Percentiles rank a stretch among this genome's conserved stretches.
phyloP scores from a whole-genome alignment of 1,139 yeast genomes.

The Kodamaea ohmeri region DNA sequence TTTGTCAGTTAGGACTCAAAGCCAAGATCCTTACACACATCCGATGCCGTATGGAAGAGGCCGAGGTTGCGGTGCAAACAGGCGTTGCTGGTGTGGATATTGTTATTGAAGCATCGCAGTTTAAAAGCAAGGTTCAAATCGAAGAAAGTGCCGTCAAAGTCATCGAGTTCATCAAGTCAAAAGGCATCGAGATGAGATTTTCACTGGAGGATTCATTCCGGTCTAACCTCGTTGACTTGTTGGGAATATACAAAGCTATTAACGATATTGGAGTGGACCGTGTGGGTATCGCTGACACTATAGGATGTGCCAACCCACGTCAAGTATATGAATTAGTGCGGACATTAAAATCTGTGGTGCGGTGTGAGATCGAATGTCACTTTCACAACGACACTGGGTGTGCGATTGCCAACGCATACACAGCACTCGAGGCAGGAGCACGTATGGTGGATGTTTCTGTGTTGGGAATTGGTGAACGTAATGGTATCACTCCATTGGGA shows the following conservation, averaged over 20 bases:
- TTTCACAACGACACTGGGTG: conserved; percentile 64
- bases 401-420: conserved; percentile 60
- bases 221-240: conserved; percentile 55
- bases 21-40: conserved; percentile 58
- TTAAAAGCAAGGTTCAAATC: conserved; percentile 50
- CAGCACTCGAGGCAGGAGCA: conserved; percentile 63
- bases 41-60: conserved; percentile 61
- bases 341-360: conserved; percentile 55
- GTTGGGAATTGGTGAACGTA: conserved; percentile 60
- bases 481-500: conserved; percentile 59
- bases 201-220: conserved; percentile 59
- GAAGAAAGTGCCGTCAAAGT: conserved; percentile 60
- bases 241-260: conserved; percentile 55
- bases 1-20: conserved; percentile 53
- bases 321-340: conserved; percentile 59
- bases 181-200: conserved; percentile 57
- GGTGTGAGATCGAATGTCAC: conserved; percentile 58
- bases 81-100: conserved; percentile 63
- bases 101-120: conserved; percentile 57
- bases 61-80: conserved; percentile 55
- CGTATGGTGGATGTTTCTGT: conserved; percentile 56
- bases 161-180: conserved; percentile 55
- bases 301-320: conserved; percentile 61
- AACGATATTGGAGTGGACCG: conserved; percentile 59
- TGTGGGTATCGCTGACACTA: conserved; percentile 62